A percentile compares a stretch with the other conserved stretches of the same genome.
Conservation (phyloP, 2,329 filamentous ascomycete genomes). For the Raffaelea albimanens region DNA sequence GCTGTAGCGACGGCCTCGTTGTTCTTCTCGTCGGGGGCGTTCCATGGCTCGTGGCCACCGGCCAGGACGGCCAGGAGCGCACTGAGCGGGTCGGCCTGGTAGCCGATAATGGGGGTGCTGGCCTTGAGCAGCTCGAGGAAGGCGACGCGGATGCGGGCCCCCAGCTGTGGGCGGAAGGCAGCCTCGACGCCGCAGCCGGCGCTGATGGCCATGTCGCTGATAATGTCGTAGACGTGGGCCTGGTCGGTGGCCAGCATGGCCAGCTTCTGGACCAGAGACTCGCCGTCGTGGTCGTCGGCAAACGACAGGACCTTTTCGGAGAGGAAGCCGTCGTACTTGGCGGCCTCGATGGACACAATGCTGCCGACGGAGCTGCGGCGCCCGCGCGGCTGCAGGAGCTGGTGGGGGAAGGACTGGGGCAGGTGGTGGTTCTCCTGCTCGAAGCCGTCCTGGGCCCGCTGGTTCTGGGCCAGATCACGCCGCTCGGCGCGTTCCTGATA, state of each 20-base stretch:
- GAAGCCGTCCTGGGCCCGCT: constrained; percentile 49
- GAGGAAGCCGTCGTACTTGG: constrained; percentile 49
- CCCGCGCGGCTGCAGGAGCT: constrained; percentile 21
- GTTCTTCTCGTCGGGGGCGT: constrained; percentile 27
- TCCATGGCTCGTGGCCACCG: constrained; percentile 41
- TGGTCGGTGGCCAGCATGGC: constrained; percentile 38
- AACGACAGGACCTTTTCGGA: constrained; percentile 34
- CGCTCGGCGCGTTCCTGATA: constrained; percentile 54
- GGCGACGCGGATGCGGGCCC: constrained; percentile 51
- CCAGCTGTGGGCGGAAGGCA: constrained; percentile 44
- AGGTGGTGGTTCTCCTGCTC: constrained; percentile 28
- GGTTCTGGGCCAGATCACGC: constrained; percentile 47
- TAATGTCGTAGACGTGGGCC: constrained; percentile 43
- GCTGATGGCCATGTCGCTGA: constrained; percentile 38
- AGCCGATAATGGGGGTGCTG: constrained; percentile 58
- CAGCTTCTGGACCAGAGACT: constrained; percentile 37
- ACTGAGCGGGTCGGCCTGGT: constrained; percentile 61
- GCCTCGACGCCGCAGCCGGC: constrained; percentile 35
- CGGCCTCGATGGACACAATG: constrained; percentile 52
- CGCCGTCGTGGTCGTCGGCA: constrained; percentile 31
- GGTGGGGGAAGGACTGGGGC: constrained; percentile 10
- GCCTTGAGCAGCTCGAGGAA: constrained; percentile 64
- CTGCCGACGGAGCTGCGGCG: constrained; percentile 52
- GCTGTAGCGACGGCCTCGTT: constrained; percentile 21
- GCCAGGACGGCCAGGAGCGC: constrained; percentile 57